Base-by-base conservation (phyloP, 768 basidiomycete species). In the Xerocomellus amylosporus region DNA sequence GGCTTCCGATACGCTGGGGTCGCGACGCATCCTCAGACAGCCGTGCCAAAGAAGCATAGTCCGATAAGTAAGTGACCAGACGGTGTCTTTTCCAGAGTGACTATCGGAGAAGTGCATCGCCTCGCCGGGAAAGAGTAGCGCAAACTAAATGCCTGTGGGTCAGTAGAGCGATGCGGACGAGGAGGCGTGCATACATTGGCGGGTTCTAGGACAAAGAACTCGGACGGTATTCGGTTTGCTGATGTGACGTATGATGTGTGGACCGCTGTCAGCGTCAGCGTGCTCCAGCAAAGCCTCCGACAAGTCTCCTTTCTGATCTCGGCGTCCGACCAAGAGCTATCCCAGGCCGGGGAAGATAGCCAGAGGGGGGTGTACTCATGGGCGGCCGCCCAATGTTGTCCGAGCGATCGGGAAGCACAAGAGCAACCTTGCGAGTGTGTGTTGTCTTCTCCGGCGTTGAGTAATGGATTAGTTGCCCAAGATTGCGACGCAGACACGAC, bases 61-160 rank as follows among this genome's bases (percentile, higher is more conserved):
- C 43, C 86, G 82, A 61, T 86, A 81, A 63, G 85, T 81, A 48
- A 90, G 72, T n/a, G 86, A 86, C 87, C 86, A 90, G 20, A 90
- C 74, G 6, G 84, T 84, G 51, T 87, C 81, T 66, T 87, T 89
- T 9, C 78, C 73, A 4, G 79, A 74, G 51, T 64, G 57, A 37
- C 49, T 37, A 34, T 53, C 59, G 20, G 65, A 41, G 19, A 70
- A 52, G 3, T 67, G 70, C 24, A 83, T 70, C 13, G 80, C 77
- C 70, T 90, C 88, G n/a, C 86, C 88, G 8, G 87, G 84, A 66
- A 90, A 90, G 20, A 90, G 71, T n/a, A 90, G 67, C 1, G 82
- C 80, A 66, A 84, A 87, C 88, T 90, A 61, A 14, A 56, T 31
- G 49, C 17, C 9, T 44, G 34, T 2, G 26, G 3, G 44, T 60